Evolutionary conservation across 805 yeast species (phyloP).

Genomic region (Pichia kluyveri): DNA sequence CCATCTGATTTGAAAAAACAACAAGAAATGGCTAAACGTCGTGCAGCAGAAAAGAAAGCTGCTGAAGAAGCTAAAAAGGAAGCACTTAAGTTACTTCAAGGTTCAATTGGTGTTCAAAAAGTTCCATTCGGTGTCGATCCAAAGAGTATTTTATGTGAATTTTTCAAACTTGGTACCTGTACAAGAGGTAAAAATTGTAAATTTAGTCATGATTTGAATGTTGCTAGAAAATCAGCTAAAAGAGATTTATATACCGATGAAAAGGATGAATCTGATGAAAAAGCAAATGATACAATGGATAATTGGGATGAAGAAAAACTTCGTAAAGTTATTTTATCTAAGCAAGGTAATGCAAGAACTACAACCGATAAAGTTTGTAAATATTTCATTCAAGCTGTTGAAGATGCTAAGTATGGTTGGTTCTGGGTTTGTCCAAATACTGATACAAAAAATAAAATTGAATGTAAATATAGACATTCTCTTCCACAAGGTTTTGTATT

Average conservation of each 20-base stretch:
- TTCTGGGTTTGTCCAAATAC: constrained; percentile 97
- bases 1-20: constrained; percentile 33
- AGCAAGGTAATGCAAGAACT: constrained; percentile 90
- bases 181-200: constrained; percentile 80
- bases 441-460: constrained; percentile 44
- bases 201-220: constrained; percentile 79
- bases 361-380: constrained; percentile 95
- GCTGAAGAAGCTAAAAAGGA: constrained; percentile 85
- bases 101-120: constrained; percentile 62
- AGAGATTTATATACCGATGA: constrained; percentile 89
- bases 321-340: constrained; percentile 74
- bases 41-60: constrained; percentile 83
- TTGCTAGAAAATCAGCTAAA: constrained; percentile 84
- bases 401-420: constrained; percentile 97
- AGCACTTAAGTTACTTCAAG: constrained; percentile 67
- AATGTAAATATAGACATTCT: constrained; percentile 91
- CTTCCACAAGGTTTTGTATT: constrained; percentile 94
- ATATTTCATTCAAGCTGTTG: constrained; percentile 91
- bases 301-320: constrained; percentile 95
- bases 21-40: constrained; percentile 48
- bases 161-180: constrained; percentile 79
- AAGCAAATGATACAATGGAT: constrained; percentile 85
- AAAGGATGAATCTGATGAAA: constrained; percentile 41
- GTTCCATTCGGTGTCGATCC: constrained; percentile 98
- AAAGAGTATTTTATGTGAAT: constrained; percentile 82